Evolutionary conservation across 129 eudicot genomes (phyloP), one percentile per base, ranked within the genome.

Genomic region (Saposhnikovia divaricata): DNA sequence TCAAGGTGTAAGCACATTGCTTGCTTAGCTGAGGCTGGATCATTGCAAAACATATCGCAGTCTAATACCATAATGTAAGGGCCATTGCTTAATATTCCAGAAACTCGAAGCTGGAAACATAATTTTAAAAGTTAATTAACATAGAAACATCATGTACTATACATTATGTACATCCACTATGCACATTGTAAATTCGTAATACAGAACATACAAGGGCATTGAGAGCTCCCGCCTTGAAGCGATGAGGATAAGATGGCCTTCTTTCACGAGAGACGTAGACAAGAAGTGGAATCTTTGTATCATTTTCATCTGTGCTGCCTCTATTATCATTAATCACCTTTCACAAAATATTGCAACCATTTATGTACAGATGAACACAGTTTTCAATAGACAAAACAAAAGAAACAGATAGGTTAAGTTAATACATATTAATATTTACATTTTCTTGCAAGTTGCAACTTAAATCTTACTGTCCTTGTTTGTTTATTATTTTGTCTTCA

Each of bases 1-100:
- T 95, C 98, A 72, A 95, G 96, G 63, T 92, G 96, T 79, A 95
- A 92, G 83, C 98, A 95, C 98, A 95, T 92, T 80, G 98, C 97
- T 88, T 92, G 98, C 76, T 86, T 85, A 10, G 93, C 97, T 0
- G 98, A 95, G 31, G 90, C 15, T 2, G 98, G 91, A 74, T 95
- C 98, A 8, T 95, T 92, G 85, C 93, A 92, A 51, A 90, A 90
- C 96, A 92, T 92, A 81, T 95, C 98, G 72, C 97, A 92, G 55
- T 95, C 98, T 82, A 92, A 48, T 38, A 90, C 90, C 18, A 92
- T 79, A 78, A 89, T 45, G 83, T 90, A 95, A 14, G 90, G 90
- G 13, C 84, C 86, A 43, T 92, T 95, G 88, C 97, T 95, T 77
- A 95, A 66, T 45, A 88, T 46, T 37, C 92, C 93, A 2, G 98